Evolutionary conservation across 2,329 filamentous ascomycete species (phyloP), one percentile per base, ranked within the genome.

Genomic region (Daldinia sp.): DNA sequence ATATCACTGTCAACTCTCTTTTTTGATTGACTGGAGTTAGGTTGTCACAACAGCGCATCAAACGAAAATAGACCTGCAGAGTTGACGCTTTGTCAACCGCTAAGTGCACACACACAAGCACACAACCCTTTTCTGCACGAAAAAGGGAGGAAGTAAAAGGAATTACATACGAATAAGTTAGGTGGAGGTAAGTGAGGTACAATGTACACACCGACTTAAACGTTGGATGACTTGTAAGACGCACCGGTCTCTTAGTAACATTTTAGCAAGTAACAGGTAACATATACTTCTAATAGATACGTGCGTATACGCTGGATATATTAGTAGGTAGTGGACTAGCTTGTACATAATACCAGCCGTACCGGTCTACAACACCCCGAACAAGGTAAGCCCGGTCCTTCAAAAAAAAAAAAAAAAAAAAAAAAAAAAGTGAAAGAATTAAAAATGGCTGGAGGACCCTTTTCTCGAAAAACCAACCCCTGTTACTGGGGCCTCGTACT

Each of bases 401-500:
- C 39, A 60, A 23, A 23, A 23, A 63, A 51, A 10, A 61, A 62
- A 51, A 10, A 61, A 62, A n/a, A 60, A 23, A 23, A 23, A 63
- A 60, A 23, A 23, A 23, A 63, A 51, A 10, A 61, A 62, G 48
- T 56, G 63, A 65, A 64, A 72, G 69, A 69, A 65, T 64, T 61
- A 51, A 66, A 62, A 71, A 67, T 70, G 70, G 71, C 63, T 68
- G 63, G 68, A 65, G 59, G 58, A 67, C 70, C 71, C 68, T 73
- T 70, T 72, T 74, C 63, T 51, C 46, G 26, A 51, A 48, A 56
- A 55, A 39, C 35, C 26, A 33, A 23, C 62, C 72, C 74, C 70
- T 74, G 69, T 65, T 30, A 41, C 41, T 41, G 41, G 20, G 20
- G 15, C 15, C 5, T 57, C 10, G 55, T 41, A 37, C 74, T 75